phyloP scores from a whole-genome alignment of 352 stramenopile genomes.

The Pilasporangium apinafurcum region DNA sequence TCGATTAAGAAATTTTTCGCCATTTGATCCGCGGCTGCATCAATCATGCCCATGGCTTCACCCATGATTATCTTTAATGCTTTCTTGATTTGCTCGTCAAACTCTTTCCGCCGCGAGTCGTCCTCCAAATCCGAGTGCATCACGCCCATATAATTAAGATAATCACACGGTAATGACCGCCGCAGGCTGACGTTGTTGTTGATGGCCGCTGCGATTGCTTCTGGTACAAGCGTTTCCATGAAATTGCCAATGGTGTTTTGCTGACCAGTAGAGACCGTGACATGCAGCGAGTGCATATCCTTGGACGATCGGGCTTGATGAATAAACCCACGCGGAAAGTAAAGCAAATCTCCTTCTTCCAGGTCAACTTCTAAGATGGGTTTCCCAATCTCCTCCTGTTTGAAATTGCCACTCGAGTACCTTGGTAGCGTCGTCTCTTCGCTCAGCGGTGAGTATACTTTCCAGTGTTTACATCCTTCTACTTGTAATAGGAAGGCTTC shows the following conservation, averaged over 20 bases:
- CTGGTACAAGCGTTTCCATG: constrained; percentile 51
- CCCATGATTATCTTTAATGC: constrained; percentile 53
- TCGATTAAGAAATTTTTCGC: constrained; percentile 76
- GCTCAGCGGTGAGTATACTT: constrained; percentile 73
- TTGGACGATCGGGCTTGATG: constrained; percentile 68
- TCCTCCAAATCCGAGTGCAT: constrained; percentile 70
- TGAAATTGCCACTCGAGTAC: constrained; percentile 72
- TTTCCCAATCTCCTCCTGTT: constrained; percentile 65
- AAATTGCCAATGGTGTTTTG: constrained; percentile 82
- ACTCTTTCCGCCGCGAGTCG: constrained; percentile 35
- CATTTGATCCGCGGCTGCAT: constrained; percentile 78
- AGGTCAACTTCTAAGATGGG: constrained; percentile 78
- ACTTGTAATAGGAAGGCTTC: constrained; percentile 93
- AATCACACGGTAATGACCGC: constrained; percentile 78
- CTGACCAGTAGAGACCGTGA: constrained; percentile 88
- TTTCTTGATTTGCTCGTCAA: constrained; percentile 45
- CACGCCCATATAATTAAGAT: constrained; percentile 86
- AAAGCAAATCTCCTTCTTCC: constrained; percentile 85
- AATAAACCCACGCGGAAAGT: constrained; percentile 88
- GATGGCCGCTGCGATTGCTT: constrained; percentile 55
- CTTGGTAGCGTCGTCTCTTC: constrained; percentile 52
- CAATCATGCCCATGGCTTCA: constrained; percentile 65
- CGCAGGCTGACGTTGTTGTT: constrained; percentile 52
- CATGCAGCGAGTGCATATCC: constrained; percentile 75
- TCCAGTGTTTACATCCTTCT: constrained; percentile 93